Base-by-base conservation (phyloP, 2,329 filamentous ascomycete genomes). In the Phialophora tarda region DNA sequence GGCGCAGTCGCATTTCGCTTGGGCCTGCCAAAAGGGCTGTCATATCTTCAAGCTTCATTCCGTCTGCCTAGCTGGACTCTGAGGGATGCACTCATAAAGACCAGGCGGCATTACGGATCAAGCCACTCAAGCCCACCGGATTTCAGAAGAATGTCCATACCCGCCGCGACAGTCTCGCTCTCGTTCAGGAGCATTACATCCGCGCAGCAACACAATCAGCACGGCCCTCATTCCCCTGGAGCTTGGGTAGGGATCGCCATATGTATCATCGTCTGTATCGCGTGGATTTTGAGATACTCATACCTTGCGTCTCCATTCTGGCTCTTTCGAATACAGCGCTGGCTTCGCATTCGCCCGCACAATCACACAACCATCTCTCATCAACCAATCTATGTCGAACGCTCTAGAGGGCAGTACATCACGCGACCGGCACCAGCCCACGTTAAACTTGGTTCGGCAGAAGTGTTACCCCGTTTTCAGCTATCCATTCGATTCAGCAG, bases 231-330 rank as follows among this genome's bases (percentile, higher is more conserved):
- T 21, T 63, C 63, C 12, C 50, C 55, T 11, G 66, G 56, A 1
- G 59, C 65, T 12, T 66, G 60, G 41, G 41, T 67, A 48, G 24
- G 62, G 34, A 21, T 61, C 24, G n/a, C 59, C 38, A 47, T 66
- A 58, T 64, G 68, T 64, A 38, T 66, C 59, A 5, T 67, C 60
- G 8, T 69, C 59, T 34, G 38, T 24, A 3, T 69, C 62, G 48
- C 53, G 4, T 53, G 57, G 41, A 26, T 60, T 21, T 7, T 59
- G 24, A 28, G 56, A 23, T 69, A 66, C 53, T 69, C 66, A 10
- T 69, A 69, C 30, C 44, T 69, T 26, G 66, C 63, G 1, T 61
- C 59, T n/a, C 63, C 63, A 14, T 63, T 53, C 41, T 61, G 59
- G 53, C 41, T 69, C 41, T 12, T 44, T 5, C 51, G 51, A 1